Conservation (phyloP, 1,284 basidiomycete genomes). For the Ceratobasidium sp. region DNA sequence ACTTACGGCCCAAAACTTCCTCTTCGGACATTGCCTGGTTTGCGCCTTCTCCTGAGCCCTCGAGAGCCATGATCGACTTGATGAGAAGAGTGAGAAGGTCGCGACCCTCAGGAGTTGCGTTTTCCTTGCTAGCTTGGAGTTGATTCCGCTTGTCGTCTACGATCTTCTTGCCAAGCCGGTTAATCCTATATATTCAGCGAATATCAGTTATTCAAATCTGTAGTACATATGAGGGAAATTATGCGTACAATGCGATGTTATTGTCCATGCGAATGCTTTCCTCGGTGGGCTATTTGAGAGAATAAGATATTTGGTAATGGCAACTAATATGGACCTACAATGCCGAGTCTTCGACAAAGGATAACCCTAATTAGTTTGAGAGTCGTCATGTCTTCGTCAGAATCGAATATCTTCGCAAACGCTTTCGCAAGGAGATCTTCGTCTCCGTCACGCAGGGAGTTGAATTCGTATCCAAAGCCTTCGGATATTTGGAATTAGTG, state of each 20-base stretch:
- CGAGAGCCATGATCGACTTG: constrained; percentile 59
- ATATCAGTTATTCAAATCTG: not conserved
- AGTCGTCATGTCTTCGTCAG: not conserved
- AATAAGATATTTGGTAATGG: too few species aligned
- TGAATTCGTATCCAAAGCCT: constrained; percentile 60
- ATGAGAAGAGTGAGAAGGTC: constrained; percentile 50
- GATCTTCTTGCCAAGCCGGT: constrained; percentile 54
- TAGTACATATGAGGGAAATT: too few species aligned
- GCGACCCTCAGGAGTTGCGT: constrained; percentile 50
- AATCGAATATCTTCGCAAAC: constrained; percentile 52
- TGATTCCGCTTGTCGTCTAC: constrained; percentile 58
- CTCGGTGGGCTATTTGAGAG: not conserved
- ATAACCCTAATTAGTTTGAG: not conserved
- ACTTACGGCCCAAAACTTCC: constrained; percentile 64
- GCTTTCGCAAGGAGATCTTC: constrained; percentile 53
- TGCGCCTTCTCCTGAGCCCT: constrained; percentile 51
- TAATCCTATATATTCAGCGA: not conserved
- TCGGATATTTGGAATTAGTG: not conserved
- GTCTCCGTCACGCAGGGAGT: constrained; percentile 51
- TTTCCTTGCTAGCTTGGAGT: constrained; percentile 36
- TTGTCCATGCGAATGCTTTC: too few species aligned
- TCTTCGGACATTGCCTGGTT: constrained; percentile 61
- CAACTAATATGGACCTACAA: too few species aligned
- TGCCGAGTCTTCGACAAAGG: too few species aligned
- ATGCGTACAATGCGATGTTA: too few species aligned